Base-by-base conservation (phyloP, 2,329 filamentous ascomycete genomes). In the Pseudocercospora eumusae region DNA sequence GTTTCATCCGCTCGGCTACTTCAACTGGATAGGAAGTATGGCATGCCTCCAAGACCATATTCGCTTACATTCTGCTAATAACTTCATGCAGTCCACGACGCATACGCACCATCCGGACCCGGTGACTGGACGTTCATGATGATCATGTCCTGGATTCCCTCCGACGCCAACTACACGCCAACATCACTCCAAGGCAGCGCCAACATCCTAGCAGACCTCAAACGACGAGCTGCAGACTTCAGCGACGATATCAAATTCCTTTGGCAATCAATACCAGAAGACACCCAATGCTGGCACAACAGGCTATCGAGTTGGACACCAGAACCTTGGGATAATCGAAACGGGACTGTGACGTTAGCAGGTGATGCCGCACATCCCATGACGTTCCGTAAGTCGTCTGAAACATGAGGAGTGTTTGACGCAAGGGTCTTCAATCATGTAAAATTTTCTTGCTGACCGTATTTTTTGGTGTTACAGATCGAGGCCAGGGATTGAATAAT, bases 401-500 rank as follows among this genome's bases (percentile, higher is more conserved):
- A 23, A 47, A 47, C 44, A 20, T 47, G 18, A 21, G 44, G 21
- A 11, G 44, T 20, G 44, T 47, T 47, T 47, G 44, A 47, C 23
- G 44, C 44, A 47, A 18, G 44, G 21, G 21, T 18, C 11, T 20
- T 15, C 44, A 45, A 47, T 54, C 23, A 36, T 23, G 36, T 23
- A 11, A 23, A 5, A 21, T 50, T 50, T 8, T 6, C 8, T n/a
- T 9, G 15, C 21, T 54, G 49, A 53, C 49, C 23, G 31, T 53
- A 13, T 54, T 9, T 28, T 31, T 20, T n/a, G 18, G 2, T n/a
- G 68, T 79, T 11, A 71, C 75, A 63, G 63, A 66, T 64, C 76
- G 79, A n/a, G 80, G 79, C 0, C 80, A 82, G 65, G 79, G 79
- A 7, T 74, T 79, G 36, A 79, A 82, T 61, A 76, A 81, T 63